phyloP scores from a whole-genome alignment of 2,329 filamentous ascomycete species.

The Neonectria ditissima region DNA sequence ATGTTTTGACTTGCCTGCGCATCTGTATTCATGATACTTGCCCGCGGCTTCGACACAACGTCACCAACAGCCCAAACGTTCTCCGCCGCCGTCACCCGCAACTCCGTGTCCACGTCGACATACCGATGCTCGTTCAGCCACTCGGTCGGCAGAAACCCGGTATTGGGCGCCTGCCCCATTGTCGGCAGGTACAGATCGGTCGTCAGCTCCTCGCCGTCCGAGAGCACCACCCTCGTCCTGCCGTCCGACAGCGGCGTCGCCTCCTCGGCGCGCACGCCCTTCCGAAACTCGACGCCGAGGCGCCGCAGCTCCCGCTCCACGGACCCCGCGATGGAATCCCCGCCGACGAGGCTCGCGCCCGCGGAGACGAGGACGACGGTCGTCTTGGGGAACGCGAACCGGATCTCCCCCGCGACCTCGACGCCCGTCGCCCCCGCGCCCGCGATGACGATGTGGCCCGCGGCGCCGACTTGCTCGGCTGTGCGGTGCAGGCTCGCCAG shows the following conservation, averaged over 20 bases:
- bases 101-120: conserved; percentile 63
- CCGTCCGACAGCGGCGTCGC: conserved; percentile 53
- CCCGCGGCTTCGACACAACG: conserved; percentile 62
- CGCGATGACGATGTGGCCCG: conserved; percentile 66
- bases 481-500: conserved; percentile 55
- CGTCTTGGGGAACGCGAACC: conserved; percentile 62
- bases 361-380: conserved; percentile 61
- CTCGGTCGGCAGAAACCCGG: conserved; percentile 60
- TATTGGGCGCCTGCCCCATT: conserved; percentile 66
- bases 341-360: conserved; percentile 55
- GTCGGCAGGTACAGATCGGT: conserved; percentile 70
- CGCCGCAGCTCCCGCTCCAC: conserved; percentile 63
- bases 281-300: conserved; percentile 63
- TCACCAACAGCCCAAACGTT: conserved; percentile 67
- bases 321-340: conserved; percentile 57
- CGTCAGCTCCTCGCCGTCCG: conserved; percentile 58
- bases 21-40: conserved; percentile 71
- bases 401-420: conserved; percentile 67
- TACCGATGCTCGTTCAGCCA: conserved; percentile 59
- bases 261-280: conserved; percentile 55
- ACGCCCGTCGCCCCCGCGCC: conserved; percentile 68
- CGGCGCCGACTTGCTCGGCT: conserved; percentile 56
- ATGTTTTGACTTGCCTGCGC: conserved; percentile 57
- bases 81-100: conserved; percentile 58
- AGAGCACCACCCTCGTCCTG: conserved; percentile 62